Conservation (phyloP, 2,329 filamentous ascomycete species). For the Tolypocladium ovalisporum region DNA sequence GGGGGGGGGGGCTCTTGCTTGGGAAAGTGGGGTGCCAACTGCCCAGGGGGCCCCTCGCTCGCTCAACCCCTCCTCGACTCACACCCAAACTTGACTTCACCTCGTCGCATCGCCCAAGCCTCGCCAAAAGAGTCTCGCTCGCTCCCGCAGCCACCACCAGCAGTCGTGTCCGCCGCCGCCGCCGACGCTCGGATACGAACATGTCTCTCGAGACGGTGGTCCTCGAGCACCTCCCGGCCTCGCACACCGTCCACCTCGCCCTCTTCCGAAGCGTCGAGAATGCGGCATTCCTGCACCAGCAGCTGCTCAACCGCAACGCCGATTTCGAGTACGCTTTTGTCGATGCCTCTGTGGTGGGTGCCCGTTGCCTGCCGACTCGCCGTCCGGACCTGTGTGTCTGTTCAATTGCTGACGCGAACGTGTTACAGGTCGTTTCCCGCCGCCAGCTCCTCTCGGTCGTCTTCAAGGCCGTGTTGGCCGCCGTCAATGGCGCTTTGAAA, state of each 20-base stretch:
- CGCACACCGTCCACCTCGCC: constrained; percentile 58
- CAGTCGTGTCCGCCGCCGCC: no score
- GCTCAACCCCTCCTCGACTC: neutral
- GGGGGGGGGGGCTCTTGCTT: no score
- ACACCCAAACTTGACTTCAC: neutral
- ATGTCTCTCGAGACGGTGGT: constrained; percentile 55
- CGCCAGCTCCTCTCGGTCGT: constrained; percentile 64
- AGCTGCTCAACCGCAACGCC: constrained; percentile 73
- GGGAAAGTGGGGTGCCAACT: neutral
- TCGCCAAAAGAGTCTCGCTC: neutral
- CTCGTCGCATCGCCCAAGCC: neutral
- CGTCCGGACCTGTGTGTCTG: neutral
- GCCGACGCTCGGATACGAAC: constrained; percentile 1
- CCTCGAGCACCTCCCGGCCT: constrained; percentile 64
- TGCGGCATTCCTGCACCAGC: constrained; percentile 63
- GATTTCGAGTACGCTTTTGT: constrained; percentile 91
- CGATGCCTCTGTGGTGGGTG: constrained; percentile 64
- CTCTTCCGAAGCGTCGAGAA: constrained; percentile 72
- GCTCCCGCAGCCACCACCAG: neutral
- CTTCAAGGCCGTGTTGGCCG: constrained; percentile 64
- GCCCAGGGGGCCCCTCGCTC: neutral
- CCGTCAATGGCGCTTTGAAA: constrained; percentile 50
- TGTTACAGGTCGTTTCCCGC: constrained; percentile 58
- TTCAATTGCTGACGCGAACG: constrained; percentile 34
- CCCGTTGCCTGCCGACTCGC: no score